Base-by-base conservation (phyloP, 2,329 filamentous ascomycete genomes). In the Blumeria graminis region DNA sequence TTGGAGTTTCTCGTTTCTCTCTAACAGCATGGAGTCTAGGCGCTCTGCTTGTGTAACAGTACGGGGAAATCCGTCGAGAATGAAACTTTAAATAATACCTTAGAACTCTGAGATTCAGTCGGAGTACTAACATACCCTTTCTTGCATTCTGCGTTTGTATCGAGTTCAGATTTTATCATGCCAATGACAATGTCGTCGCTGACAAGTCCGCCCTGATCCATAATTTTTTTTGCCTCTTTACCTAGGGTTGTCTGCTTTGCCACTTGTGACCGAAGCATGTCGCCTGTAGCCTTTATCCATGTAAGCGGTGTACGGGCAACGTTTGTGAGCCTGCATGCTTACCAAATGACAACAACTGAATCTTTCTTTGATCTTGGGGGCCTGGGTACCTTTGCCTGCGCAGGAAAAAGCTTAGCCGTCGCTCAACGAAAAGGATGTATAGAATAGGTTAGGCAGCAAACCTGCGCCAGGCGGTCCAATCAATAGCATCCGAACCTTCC, bases 171-270 rank as follows among this genome's bases (percentile, higher is more conserved):
- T 80, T 92, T 90, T 76, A 98, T 98, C 92, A 98, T 98, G 72
- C 90, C 88, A 71, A 98, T 86, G 79, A 98, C 90, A 69, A 98
- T 98, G 69, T 96, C 90, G 71, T 98, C 92, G 71, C 88, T 94
- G 69, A 98, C 92, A 58, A 98, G 81, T 64, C 90, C 90, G 65
- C 92, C 92, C 69, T 90, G 84, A 69, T 98, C 92, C 92, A 98
- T 98, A 71, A 98, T 98, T 81, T 96, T 96, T 82, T 98, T 98
- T 63, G 92, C 92, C 75, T 95, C 88, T 68, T 85, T 80, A 64
- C 92, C 92, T 62, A 98, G 81, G 58, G 85, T 72, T 57, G 92
- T 98, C 81, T 96, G 95, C 74, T 94, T 93, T 62, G 90, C 85
- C 68, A 98, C 92, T 72, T 98, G 92, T 63, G 89, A 94, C 67